A percentile compares a stretch with the other conserved stretches of the same genome.
Conservation (phyloP, 768 basidiomycete genomes). For the Collybia mongolica region DNA sequence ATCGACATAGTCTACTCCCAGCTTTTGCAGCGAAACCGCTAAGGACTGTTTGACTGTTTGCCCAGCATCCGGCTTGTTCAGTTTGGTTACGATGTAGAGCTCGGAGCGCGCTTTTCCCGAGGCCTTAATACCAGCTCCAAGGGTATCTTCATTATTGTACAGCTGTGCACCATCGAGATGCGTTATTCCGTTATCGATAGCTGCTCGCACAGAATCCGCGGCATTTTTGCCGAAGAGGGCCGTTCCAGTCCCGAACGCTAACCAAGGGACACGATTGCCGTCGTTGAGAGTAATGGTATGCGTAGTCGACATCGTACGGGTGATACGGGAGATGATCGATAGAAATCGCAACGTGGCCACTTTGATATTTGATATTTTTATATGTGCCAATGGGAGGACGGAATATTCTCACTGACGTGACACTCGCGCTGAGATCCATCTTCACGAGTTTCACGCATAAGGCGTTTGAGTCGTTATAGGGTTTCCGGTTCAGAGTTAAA, state of each 20-base stretch:
- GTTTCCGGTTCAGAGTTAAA: too few species aligned
- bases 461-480: too few species aligned
- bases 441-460: too few species aligned
- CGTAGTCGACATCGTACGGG: constrained; percentile 23
- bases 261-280: constrained; percentile 49
- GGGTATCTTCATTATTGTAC: constrained; percentile 54
- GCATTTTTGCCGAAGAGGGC: constrained; percentile 48
- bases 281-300: constrained; percentile 50
- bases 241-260: constrained; percentile 65
- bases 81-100: constrained; percentile 65
- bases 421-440: too few species aligned
- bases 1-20: constrained; percentile 56
- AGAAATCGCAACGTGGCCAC: neutral
- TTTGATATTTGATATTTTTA: neutral
- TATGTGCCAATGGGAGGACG: too few species aligned
- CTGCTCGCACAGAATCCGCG: constrained; percentile 33
- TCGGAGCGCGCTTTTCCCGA: constrained; percentile 51
- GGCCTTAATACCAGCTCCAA: constrained; percentile 49
- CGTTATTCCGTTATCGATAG: constrained; percentile 55
- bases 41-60: constrained; percentile 49
- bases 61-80: constrained; percentile 38
- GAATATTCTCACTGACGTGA: too few species aligned
- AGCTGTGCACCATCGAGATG: constrained; percentile 67
- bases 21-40: constrained; percentile 49
- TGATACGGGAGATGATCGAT: neutral